Evolutionary conservation across 768 basidiomycete genomes (phyloP).

Genomic region (Suillus sp.): DNA sequence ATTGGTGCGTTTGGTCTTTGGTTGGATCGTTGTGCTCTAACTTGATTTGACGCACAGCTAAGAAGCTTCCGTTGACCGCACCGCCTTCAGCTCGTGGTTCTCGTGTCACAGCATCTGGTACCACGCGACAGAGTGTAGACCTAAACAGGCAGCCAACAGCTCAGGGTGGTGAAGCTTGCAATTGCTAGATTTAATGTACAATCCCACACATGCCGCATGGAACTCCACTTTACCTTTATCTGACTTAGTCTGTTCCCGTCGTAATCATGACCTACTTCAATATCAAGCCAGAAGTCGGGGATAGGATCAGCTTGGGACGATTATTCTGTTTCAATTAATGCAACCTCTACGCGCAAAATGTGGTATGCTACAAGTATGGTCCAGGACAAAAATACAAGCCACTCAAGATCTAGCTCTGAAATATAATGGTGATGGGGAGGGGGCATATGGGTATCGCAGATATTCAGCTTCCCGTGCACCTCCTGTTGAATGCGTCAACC

Average conservation of each 20-base stretch:
- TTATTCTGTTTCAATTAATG: not conserved
- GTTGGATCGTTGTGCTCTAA: not conserved
- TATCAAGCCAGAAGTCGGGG: conserved; percentile 6
- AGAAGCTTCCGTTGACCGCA: conserved; percentile 85
- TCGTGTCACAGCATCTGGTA: conserved; percentile 52
- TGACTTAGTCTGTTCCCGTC: conserved; percentile 21
- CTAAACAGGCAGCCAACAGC: conserved; percentile 66
- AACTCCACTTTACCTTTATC: conserved; percentile 13
- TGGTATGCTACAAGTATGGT: not conserved
- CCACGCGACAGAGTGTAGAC: conserved; percentile 68
- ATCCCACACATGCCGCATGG: conserved; percentile 5
- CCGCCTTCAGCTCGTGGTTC: conserved; percentile 61
- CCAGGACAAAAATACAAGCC: not conserved
- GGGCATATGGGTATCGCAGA: not conserved
- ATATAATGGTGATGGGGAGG: not conserved
- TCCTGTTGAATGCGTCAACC: conserved; percentile 15
- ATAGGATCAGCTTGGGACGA: not conserved
- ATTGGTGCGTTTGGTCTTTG: conserved; percentile 60
- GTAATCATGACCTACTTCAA: conserved; percentile 34
- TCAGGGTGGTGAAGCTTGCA: conserved; percentile 65
- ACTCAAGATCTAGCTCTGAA: not conserved
- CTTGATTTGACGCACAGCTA: conserved; percentile 49
- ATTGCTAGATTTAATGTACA: conserved; percentile 53
- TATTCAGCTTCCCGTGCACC: not conserved
- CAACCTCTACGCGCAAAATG: not conserved